A percentile compares a stretch with the other conserved stretches of the same genome.
phyloP scores from a whole-genome alignment of 2,329 filamentous ascomycete genomes.

The Aspergillus niger region DNA sequence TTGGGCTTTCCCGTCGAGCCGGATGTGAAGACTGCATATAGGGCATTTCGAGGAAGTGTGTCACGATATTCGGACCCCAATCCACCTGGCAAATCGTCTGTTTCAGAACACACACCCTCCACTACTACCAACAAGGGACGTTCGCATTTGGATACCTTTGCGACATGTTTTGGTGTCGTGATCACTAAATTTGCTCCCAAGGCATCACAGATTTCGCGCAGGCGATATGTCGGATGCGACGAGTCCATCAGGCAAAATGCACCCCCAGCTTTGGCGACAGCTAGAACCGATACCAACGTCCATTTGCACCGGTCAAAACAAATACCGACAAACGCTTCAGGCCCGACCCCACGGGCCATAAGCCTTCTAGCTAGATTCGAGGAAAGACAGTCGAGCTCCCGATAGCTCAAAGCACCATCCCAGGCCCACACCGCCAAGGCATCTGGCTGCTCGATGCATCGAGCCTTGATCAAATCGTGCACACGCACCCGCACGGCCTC shows the following conservation, averaged over 20 bases:
- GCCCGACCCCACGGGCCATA: slow-evolving; percentile 29
- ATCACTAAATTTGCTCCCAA: slow-evolving; percentile 12
- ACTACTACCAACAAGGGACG: too few species aligned
- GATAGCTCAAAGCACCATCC: background rate
- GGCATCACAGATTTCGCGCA: slow-evolving; percentile 9
- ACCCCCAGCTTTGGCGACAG: background rate
- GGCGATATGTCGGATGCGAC: background rate
- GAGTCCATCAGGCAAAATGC: background rate
- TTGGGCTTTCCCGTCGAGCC: background rate
- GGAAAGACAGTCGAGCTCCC: slow-evolving; percentile 21
- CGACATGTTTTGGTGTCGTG: slow-evolving; percentile 9
- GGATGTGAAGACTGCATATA: slow-evolving; percentile 19
- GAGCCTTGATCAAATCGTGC: background rate
- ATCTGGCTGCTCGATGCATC: background rate
- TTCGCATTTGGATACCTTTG: background rate
- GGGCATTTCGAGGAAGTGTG: slow-evolving; percentile 26
- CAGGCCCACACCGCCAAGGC: background rate
- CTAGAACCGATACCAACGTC: background rate
- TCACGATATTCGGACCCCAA: background rate
- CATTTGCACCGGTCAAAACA: background rate
- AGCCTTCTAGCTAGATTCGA: slow-evolving; percentile 29
- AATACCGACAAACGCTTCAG: slow-evolving; percentile 11
- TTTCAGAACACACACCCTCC: background rate
- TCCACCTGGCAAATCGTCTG: slow-evolving; percentile 6
- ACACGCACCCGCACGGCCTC: background rate